Evolutionary conservation across 1,139 yeast species (phyloP), one percentile per base, ranked within the genome.

Genomic region (Lodderomyces jiufengensis): DNA sequence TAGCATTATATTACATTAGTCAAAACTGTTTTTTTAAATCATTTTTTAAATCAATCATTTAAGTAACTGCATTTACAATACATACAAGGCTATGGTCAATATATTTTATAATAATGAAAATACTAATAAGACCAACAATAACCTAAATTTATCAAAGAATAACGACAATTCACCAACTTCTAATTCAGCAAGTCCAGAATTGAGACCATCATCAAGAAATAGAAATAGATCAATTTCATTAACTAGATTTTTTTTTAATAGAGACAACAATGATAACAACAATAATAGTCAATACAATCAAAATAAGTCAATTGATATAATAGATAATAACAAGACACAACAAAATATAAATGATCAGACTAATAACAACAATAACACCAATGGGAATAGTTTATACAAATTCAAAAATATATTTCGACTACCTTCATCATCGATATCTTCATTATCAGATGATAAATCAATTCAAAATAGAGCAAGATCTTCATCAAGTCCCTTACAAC

Each of bases 211-310:
- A 27, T 40, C 47, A 11, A 36, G 47, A 36, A 38, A 35, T 15
- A 32, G 48, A 29, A 43, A 44, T 9, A 35, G 55, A 33, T 50
- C 57, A 4, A 51, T 52, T 10, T 51, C 57, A 3, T 33, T 53
- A 24, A 41, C 55, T 3, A 48, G 47, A 30, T 47, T 51, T 28
- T 42, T 53, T 9, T 49, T 45, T 33, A 45, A 33, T 31, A 48
- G 42, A n/a, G 44, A 45, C 8, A 34, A 34, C 11, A 32, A 34
- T 20, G 32, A 25, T 22, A 36, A 23, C 13, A 22, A 9, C 9
- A 9, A 22, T 20, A 20, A 20, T 20, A 20, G 8, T 20, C 5
- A 5, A 20, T 20, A 20, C 21, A 20, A 20, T 20, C 21, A 20
- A 20, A 5, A 11, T 18, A 18, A 18, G 7, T 18, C 20, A 18